Evolutionary conservation across 2,329 filamentous ascomycete genomes (phyloP), one percentile per base, ranked within the genome.

Genomic region (Fusarium odoratissimum): DNA sequence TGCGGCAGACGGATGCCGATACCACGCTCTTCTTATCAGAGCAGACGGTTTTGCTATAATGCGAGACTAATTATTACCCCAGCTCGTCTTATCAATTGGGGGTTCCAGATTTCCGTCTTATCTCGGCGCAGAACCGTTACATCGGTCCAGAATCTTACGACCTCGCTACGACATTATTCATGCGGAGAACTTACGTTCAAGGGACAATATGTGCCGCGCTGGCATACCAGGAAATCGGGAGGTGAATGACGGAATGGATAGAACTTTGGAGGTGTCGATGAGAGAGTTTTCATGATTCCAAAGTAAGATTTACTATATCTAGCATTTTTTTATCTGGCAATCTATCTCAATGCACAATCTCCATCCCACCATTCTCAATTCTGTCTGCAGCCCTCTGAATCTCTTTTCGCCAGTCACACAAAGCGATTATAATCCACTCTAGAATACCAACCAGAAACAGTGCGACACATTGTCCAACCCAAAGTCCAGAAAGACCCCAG

Each of bases 381-480:
- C 78, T 72, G 1, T 77, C 75, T 12, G 76, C 63, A 2, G 78
- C 77, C 48, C 71, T 76, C 25, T 73, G 57, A 1, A 80, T 76
- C 48, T 80, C 76, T 21, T 63, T 62, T 8, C 94, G 88, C 93
- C 94, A 97, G 73, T 94, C 86, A 79, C 92, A 94, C 80, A 91
- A 86, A 3, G 90, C 91, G 31, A 97, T 93, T 77, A 97, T 92
- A 6, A 87, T 82, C 94, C 94, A 97, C 79, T 97, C 93, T 16
- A 93, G 79, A 3, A 87, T 84, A 5, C 94, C 94, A 1, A 97
- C 94, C 28, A 96, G 84, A 78, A 95, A 97, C 37, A 97, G 81
- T 0, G 93, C 93, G 68, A 94, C 90, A 77, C 93, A 95, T 79
- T 95, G 93, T 21, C 93, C 94, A 38, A 96, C 84, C 94, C 94